These are phyloP conservation scores for Debaryomyces castellii DNA, from an alignment of 805 yeast genomes.

Conservation along the genomic window DNA sequence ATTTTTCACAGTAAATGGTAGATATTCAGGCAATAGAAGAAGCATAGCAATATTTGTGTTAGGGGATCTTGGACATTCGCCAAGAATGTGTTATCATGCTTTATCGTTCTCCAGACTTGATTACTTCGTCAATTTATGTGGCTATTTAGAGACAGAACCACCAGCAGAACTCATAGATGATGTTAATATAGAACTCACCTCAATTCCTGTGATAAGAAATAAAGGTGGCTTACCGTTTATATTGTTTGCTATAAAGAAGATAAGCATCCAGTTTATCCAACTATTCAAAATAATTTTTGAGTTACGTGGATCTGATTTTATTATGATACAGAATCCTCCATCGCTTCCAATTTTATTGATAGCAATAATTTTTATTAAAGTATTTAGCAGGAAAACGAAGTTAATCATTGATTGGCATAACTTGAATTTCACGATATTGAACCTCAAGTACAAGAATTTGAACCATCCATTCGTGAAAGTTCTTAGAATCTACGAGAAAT, in stretches of 20 bases:
- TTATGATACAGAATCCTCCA: slow-evolving; percentile 91
- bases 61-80: slow-evolving; percentile 94
- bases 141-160: slow-evolving; percentile 64
- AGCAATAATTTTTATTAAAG: slow-evolving; percentile 50
- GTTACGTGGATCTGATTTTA: slow-evolving; percentile 61
- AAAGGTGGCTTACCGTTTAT: slow-evolving; percentile 47
- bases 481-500: slow-evolving; percentile 61
- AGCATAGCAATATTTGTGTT: slow-evolving; percentile 77
- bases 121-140: slow-evolving; percentile 79
- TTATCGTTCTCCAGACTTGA: slow-evolving; percentile 67
- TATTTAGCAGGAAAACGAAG: slow-evolving; percentile 53
- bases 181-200: slow-evolving; percentile 50
- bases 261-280: slow-evolving; percentile 50
- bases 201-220: slow-evolving; percentile 43
- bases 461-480: slow-evolving; percentile 62
- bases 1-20: slow-evolving; percentile 21
- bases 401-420: slow-evolving; percentile 96
- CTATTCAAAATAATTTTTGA: slow-evolving; percentile 50
- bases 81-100: slow-evolving; percentile 92
- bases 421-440: slow-evolving; percentile 79
- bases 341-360: slow-evolving; percentile 77
- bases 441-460: slow-evolving; percentile 54
- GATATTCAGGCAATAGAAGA: slow-evolving; percentile 27
- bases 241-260: slow-evolving; percentile 59
- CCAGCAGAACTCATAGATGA: slow-evolving; percentile 53